Base-by-base conservation (phyloP, 768 basidiomycete genomes). In the Sarcodon aspratus region DNA sequence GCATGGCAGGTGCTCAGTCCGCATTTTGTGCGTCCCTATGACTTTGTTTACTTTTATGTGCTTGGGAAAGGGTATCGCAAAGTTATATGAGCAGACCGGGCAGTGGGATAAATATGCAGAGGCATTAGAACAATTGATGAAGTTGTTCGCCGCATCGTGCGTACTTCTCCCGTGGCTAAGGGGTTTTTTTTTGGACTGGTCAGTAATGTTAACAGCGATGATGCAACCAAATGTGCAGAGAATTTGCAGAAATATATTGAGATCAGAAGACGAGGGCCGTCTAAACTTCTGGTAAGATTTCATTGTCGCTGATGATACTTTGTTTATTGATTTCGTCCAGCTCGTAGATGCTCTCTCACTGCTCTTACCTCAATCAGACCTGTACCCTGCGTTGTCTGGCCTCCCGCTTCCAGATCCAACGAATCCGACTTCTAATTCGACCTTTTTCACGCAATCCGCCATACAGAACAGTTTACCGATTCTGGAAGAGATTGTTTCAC, bases 141-240 rank as follows among this genome's bases (percentile, higher is more conserved):
- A 74, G 33, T 57, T 84, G 12, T 78, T 82, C 54, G 65, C 69
- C 3, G 73, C 79, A 51, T 61, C 65, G 91, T 91, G 58, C 47
- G 78, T 59, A 8, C 18, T 36, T 27, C 45, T 6, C 9, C 36
- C 9, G 37, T 6, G 9, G 21, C 17, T 17, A 11, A 3, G 8
- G 21, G 9, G 8, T 12, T 33, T 35, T 21, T 42, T 9, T 31
- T 36, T 36, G 2, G 15, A 48, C 21, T 18, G 6, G 42, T 47
- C 18, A 46, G 9, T 51, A 54, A 50, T 31, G 8, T 42, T 35
- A 34, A 9, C 55, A 92, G 93, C 4, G 67, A 76, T 36, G 93
- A 98, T 58, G 75, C 73, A 0, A 67, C 69, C 6, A 95, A 88
- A 66, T 86, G 83, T 51, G 92, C 87, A 2, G 87, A 92, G 61